Percentiles rank a stretch among this genome's conserved stretches.
These are phyloP conservation scores for Phytophthora fragariae DNA, from an alignment of 352 stramenopile genomes.

Conservation along the genomic window DNA sequence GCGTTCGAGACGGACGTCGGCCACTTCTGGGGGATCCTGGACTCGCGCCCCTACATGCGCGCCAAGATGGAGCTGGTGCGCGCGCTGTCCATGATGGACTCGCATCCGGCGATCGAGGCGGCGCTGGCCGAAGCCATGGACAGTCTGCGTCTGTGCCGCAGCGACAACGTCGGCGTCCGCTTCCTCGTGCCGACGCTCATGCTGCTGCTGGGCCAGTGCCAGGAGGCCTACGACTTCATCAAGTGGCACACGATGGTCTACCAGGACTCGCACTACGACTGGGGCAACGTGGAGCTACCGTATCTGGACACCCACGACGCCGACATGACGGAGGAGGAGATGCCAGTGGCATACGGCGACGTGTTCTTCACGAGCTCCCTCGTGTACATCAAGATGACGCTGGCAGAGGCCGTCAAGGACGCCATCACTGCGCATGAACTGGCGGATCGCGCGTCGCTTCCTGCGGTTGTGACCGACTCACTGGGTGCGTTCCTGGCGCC, in stretches of 20 bases:
- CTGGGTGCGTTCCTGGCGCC: neutral
- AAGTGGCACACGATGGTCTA: neutral
- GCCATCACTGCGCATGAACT: neutral
- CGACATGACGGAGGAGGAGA: neutral
- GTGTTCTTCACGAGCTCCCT: neutral
- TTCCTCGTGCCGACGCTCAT: neutral
- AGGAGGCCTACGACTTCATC: neutral
- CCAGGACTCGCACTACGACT: neutral
- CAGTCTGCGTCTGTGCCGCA: neutral
- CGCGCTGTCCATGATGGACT: neutral
- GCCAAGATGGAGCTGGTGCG: neutral
- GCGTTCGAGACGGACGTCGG: neutral
- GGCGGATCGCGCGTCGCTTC: neutral
- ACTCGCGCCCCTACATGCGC: neutral
- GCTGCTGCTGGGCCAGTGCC: neutral
- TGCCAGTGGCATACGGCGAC: neutral
- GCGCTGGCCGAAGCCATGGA: neutral
- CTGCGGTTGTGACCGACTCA: neutral
- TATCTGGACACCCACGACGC: neutral
- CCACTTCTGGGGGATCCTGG: neutral
- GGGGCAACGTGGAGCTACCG: neutral
- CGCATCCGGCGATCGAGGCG: neutral
- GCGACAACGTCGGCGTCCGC: neutral
- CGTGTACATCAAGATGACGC: neutral
- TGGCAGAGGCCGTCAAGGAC: neutral